phyloP scores from a whole-genome alignment of 352 stramenopile genomes.

The Phytopythium delawarense region DNA sequence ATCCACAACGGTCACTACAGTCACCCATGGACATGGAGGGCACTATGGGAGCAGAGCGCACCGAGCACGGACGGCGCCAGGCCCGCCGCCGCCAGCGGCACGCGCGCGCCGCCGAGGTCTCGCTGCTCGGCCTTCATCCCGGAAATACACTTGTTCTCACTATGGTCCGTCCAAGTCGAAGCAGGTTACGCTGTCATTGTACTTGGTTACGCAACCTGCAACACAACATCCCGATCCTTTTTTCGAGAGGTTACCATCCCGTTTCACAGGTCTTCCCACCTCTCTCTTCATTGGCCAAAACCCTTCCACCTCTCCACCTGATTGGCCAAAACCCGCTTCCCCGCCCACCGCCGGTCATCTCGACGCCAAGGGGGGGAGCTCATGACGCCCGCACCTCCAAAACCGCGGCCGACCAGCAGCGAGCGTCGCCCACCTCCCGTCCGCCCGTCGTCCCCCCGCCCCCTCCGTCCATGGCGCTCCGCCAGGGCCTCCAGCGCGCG shows the following conservation, averaged over 20 bases:
- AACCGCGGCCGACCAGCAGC: constrained; percentile 12
- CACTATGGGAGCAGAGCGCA: constrained; percentile 9
- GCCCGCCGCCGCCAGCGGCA: constrained; percentile 47
- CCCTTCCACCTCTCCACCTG: background rate
- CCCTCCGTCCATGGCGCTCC: constrained; percentile 41
- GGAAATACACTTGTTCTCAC: too few species aligned
- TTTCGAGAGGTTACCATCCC: too few species aligned
- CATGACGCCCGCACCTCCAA: constrained; percentile 24
- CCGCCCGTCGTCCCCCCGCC: background rate
- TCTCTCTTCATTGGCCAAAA: constrained; percentile 14
- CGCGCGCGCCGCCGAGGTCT: constrained; percentile 17
- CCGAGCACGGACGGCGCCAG: constrained; percentile 55
- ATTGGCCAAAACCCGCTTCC: constrained; percentile 31
- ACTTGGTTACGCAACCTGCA: too few species aligned
- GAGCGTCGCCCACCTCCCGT: background rate
- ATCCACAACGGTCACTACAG: background rate
- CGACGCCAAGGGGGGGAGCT: too few species aligned
- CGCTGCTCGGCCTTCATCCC: constrained; percentile 1
- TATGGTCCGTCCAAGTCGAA: too few species aligned
- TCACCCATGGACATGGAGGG: background rate
- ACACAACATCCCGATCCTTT: background rate
- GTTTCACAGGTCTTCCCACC: background rate
- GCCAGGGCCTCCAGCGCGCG: constrained; percentile 49
- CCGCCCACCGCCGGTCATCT: constrained; percentile 21
- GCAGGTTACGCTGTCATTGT: too few species aligned